Conservation (phyloP, 2,329 filamentous ascomycete genomes). For the Hymenoscyphus salicellus region DNA sequence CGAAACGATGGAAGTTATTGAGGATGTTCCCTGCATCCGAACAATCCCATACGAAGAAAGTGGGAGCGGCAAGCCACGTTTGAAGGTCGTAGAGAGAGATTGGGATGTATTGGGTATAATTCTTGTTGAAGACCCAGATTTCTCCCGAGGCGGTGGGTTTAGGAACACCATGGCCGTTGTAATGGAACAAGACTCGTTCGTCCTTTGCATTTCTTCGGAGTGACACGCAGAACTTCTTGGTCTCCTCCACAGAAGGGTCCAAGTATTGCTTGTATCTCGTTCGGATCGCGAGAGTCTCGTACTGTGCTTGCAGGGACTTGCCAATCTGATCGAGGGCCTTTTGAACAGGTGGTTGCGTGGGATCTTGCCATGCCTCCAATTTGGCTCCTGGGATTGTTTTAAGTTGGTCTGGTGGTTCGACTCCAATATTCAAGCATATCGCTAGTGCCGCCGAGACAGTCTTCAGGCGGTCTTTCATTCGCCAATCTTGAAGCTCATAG, state of each 20-base stretch:
- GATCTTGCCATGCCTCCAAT: constrained; percentile 95
- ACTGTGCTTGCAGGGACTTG: constrained; percentile 92
- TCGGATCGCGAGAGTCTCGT: constrained; percentile 89
- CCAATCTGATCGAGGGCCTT: constrained; percentile 93
- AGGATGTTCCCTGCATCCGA: constrained; percentile 95
- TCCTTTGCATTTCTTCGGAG: constrained; percentile 90
- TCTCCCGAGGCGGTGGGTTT: constrained; percentile 93
- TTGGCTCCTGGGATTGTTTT: constrained; percentile 93
- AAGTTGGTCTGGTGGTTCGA: constrained; percentile 94
- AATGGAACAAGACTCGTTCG: constrained; percentile 94
- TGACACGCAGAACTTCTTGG: constrained; percentile 91
- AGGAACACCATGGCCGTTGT: constrained; percentile 96
- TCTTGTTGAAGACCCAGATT: constrained; percentile 99
- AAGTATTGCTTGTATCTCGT: constrained; percentile 98
- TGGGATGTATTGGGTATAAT: constrained; percentile 97
- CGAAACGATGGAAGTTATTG: constrained; percentile 88
- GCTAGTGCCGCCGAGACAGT: constrained; percentile 93
- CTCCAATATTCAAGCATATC: constrained; percentile 93
- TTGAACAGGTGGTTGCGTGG: constrained; percentile 72
- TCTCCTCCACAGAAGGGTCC: constrained; percentile 95
- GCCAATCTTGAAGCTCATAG: constrained; percentile 82
- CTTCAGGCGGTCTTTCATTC: constrained; percentile 93
- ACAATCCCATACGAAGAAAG: constrained; percentile 96
- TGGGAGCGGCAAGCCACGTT: constrained; percentile 91
- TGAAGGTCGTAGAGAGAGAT: constrained; percentile 94